Conservation (phyloP, 305 asterid species). For the Ilex paraguariensis region DNA sequence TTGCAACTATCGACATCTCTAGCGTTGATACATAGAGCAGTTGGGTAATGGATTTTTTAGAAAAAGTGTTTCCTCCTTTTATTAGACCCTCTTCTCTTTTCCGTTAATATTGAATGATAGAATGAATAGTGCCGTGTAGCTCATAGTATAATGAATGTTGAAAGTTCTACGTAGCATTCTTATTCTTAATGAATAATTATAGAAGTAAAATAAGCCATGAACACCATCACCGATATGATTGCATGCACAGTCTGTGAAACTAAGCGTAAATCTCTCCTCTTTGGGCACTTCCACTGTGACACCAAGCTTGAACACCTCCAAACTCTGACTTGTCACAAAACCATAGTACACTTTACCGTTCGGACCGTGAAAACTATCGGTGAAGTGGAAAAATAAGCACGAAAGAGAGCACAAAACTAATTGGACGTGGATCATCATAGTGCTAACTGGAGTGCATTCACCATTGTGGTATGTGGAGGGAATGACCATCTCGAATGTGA, state of each 20-base stretch:
- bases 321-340: slow-evolving; percentile 65
- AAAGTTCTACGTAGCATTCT: too few species aligned
- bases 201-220: slow-evolving; percentile 28
- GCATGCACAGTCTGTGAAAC: slow-evolving; percentile 86
- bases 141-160: too few species aligned
- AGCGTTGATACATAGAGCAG: too few species aligned
- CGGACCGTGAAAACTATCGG: slow-evolving; percentile 82
- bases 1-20: too few species aligned
- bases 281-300: slow-evolving; percentile 61
- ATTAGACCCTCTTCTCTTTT: too few species aligned
- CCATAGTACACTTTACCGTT: slow-evolving; percentile 85
- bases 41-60: too few species aligned
- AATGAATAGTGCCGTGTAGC: too few species aligned
- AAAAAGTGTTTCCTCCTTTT: too few species aligned
- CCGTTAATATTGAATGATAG: too few species aligned
- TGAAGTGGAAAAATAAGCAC: slow-evolving; percentile 94
- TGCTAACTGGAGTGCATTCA: slow-evolving; percentile 56
- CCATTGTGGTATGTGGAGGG: slow-evolving; percentile 71
- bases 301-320: slow-evolving; percentile 85
- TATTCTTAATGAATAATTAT: too few species aligned
- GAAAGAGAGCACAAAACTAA: slow-evolving; percentile 60
- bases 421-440: slow-evolving; percentile 59
- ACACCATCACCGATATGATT: slow-evolving; percentile 72
- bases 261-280: slow-evolving; percentile 53
- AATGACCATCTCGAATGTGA: slow-evolving; percentile 92